Evolutionary conservation across 2,329 filamentous ascomycete species (phyloP).

Genomic region (Aschersonia sp.): DNA sequence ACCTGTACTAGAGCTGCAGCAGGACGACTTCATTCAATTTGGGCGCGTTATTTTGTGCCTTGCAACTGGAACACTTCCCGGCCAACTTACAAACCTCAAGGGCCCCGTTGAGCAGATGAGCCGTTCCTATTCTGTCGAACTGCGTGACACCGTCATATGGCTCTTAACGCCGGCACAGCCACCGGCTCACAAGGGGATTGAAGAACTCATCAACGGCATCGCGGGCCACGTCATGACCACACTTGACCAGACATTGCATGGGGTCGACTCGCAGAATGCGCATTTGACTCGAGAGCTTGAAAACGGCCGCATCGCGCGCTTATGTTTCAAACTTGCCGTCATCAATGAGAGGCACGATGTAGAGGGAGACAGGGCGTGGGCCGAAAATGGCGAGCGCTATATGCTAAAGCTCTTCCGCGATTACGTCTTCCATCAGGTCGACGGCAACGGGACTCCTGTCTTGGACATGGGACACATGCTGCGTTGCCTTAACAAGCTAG

Average conservation of each 20-base stretch:
- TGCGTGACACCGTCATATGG: constrained; percentile 72
- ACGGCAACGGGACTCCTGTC: constrained; percentile 67
- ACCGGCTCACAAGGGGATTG: constrained; percentile 51
- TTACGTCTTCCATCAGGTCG: constrained; percentile 94
- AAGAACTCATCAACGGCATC: constrained; percentile 66
- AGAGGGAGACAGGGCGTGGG: constrained; percentile 65
- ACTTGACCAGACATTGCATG: constrained; percentile 67
- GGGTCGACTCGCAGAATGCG: constrained; percentile 58
- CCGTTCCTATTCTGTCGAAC: constrained; percentile 60
- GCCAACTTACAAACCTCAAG: constrained; percentile 43
- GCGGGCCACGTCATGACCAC: constrained; percentile 60
- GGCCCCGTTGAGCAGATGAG: constrained; percentile 63
- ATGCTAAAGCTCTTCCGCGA: constrained; percentile 90
- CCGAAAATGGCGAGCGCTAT: constrained; percentile 84
- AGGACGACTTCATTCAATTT: constrained; percentile 75
- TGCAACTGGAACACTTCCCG: constrained; percentile 49
- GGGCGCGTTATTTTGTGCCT: constrained; percentile 75
- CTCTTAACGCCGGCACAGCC: constrained; percentile 53
- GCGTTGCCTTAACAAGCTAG: constrained; percentile 76
- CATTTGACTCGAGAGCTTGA: constrained; percentile 72
- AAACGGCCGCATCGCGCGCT: constrained; percentile 70
- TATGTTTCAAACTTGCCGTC: constrained; percentile 68
- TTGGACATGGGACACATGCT: constrained; percentile 82
- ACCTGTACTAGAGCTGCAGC: constrained; percentile 61
- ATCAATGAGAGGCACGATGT: constrained; percentile 85